Conservation (phyloP, 768 basidiomycete species). For the Astraeus odoratus region DNA sequence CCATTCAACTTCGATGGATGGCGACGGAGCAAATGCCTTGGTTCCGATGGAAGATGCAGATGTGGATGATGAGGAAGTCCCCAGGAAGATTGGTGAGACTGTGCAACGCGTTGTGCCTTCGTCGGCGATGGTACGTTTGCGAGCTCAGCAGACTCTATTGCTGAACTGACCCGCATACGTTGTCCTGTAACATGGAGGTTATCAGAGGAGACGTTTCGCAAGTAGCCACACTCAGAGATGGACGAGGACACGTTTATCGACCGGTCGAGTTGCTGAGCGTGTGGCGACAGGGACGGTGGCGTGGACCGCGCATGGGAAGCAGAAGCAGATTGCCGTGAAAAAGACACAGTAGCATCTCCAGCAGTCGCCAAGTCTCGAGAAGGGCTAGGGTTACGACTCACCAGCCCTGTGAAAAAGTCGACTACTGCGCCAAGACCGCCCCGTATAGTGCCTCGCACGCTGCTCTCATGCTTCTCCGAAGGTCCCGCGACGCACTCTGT, state of each 20-base stretch:
- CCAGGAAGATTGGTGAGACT: slow-evolving; percentile 19
- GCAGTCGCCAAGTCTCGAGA: slow-evolving; percentile 12
- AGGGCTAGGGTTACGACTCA: slow-evolving; percentile 27
- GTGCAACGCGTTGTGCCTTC: slow-evolving; percentile 7
- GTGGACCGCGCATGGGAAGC: slow-evolving; percentile 11
- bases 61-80: slow-evolving; percentile 17
- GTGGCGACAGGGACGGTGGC: slow-evolving; percentile 22
- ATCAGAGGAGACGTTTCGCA: slow-evolving; percentile 15
- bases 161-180: slow-evolving; percentile 6
- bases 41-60: slow-evolving; percentile 13
- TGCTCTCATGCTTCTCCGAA: slow-evolving; percentile 19
- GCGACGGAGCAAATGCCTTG: slow-evolving; percentile 17
- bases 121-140: not conserved
- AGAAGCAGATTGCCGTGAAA: not conserved
- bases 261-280: slow-evolving; percentile 6
- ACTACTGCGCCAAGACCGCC: slow-evolving; percentile 49
- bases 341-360: slow-evolving; percentile 1
- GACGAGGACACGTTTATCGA: slow-evolving; percentile 10
- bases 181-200: slow-evolving; percentile 10
- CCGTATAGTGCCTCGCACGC: slow-evolving; percentile 33
- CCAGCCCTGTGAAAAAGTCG: slow-evolving; percentile 58
- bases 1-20: slow-evolving; percentile 18
- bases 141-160: slow-evolving; percentile 8
- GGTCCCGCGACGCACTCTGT: slow-evolving; percentile 41
- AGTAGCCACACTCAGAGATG: slow-evolving; percentile 12